Evolutionary conservation across 257 asterid species (phyloP).

Genomic region (Nicotiana tabacum): DNA sequence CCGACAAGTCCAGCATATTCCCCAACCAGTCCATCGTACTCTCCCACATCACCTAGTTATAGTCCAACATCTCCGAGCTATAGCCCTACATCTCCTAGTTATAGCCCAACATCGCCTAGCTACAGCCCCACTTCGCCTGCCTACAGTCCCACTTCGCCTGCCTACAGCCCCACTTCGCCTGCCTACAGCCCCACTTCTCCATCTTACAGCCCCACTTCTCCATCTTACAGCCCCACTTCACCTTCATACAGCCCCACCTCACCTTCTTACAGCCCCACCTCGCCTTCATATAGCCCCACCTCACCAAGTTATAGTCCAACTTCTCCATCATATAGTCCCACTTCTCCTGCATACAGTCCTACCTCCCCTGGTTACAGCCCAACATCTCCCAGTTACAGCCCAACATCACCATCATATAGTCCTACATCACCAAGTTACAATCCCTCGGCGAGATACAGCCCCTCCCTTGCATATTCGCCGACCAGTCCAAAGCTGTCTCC

Average conservation of each 20-base stretch:
- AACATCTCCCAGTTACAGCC: slow-evolving; percentile 86
- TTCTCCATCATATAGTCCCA: slow-evolving; percentile 70
- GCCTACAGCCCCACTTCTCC: slow-evolving; percentile 90
- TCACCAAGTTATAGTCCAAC: slow-evolving; percentile 82
- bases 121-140: slow-evolving; percentile 78
- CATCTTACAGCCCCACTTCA: slow-evolving; percentile 78
- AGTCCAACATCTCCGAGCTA: slow-evolving; percentile 72
- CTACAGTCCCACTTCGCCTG: slow-evolving; percentile 83
- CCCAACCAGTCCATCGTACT: slow-evolving; percentile 86
- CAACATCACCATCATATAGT: slow-evolving; percentile 75
- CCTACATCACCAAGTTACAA: slow-evolving; percentile 81
- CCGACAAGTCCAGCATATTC: slow-evolving; percentile 94
- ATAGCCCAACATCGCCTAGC: slow-evolving; percentile 79
- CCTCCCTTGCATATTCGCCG: slow-evolving; percentile 93
- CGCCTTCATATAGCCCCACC: slow-evolving; percentile 84
- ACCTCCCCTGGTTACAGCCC: slow-evolving; percentile 93
- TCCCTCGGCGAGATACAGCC: slow-evolving; percentile 88
- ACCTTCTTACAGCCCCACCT: slow-evolving; percentile 82
- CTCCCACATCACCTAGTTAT: slow-evolving; percentile 81
- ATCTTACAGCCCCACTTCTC: slow-evolving; percentile 69
- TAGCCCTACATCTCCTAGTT: slow-evolving; percentile 83
- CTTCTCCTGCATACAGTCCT: slow-evolving; percentile 81
- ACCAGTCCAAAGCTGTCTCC: slow-evolving; percentile 86
- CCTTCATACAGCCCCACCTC: slow-evolving; percentile 88
- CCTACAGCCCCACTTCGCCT: slow-evolving; percentile 85